Conservation (phyloP, 345 rosid species). For the Gossypium rotundifolium region DNA sequence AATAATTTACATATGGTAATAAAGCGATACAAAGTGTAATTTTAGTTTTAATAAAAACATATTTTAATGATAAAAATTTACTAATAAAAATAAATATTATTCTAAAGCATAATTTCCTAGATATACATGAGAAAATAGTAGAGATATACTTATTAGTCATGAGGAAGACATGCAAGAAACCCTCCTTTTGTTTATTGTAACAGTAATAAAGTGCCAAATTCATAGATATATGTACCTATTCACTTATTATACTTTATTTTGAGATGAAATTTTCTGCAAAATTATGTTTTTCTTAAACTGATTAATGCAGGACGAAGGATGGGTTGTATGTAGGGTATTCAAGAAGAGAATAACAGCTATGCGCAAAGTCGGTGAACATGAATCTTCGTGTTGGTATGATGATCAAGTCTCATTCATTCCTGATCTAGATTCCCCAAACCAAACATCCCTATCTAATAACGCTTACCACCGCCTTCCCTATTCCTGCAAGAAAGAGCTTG, state of each 20-base stretch:
- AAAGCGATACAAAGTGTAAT: no score
- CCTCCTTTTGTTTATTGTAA: neutral
- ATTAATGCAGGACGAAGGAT: conserved; percentile 71
- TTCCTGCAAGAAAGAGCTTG: conserved; percentile 59
- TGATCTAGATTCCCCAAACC: conserved; percentile 47
- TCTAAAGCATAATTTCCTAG: no score
- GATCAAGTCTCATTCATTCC: conserved; percentile 57
- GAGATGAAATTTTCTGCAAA: neutral
- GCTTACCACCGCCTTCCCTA: conserved; percentile 38
- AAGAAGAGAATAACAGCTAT: conserved; percentile 67
- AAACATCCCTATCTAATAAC: conserved; percentile 33
- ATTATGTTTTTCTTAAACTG: neutral
- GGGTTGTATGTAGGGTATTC: conserved; percentile 95
- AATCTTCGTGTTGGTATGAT: conserved; percentile 60
- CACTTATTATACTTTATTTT: neutral
- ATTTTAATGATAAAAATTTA: no score
- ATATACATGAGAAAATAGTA: no score
- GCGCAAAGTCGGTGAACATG: conserved; percentile 46
- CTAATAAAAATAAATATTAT: no score
- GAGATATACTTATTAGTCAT: no score
- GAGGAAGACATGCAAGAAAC: neutral
- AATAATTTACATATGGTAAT: no score
- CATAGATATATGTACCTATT: neutral
- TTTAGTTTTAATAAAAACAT: no score
- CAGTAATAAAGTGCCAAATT: neutral